phyloP scores from a whole-genome alignment of 139 green algal genomes.

The Eudorina sp. region DNA sequence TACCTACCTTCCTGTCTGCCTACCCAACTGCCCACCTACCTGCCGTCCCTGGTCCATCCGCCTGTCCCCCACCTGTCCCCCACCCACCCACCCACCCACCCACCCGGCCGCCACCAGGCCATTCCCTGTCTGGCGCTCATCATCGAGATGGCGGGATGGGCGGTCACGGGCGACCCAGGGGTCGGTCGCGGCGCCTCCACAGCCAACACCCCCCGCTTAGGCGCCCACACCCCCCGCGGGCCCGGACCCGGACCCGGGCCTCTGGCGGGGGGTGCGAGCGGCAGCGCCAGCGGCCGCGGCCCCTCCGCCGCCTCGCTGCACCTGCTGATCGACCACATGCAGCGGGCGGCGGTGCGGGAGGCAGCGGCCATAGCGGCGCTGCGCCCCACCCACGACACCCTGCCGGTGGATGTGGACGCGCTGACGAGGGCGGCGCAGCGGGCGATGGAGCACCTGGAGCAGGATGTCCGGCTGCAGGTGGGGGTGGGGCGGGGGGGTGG shows the following conservation, averaged over 20 bases:
- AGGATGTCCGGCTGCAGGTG: slow-evolving; percentile 53
- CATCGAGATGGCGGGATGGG: slow-evolving; percentile 62
- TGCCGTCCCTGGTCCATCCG: not conserved
- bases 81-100: too few relatives aligned
- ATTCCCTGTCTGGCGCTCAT: slow-evolving; percentile 53
- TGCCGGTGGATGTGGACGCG: not conserved
- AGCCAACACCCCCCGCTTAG: not conserved
- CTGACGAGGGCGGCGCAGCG: slow-evolving; percentile 12
- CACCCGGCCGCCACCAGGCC: slow-evolving; percentile 25
- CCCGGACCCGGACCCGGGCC: not conserved
- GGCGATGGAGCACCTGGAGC: slow-evolving; percentile 13
- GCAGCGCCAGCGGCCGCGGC: not conserved
- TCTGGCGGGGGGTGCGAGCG: too few relatives aligned
- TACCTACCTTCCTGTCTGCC: too few relatives aligned
- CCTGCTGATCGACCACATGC: slow-evolving; percentile 25
- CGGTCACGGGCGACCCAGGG: slow-evolving; percentile 58
- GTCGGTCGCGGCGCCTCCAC: not conserved
- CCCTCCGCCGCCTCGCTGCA: slow-evolving; percentile 14
- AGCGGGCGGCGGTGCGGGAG: not conserved
- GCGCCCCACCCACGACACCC: not conserved
- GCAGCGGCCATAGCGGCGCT: not conserved
- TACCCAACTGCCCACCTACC: too few relatives aligned
- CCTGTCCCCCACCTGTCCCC: not conserved
- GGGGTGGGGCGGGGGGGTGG: not conserved
- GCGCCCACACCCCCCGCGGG: not conserved